Evolutionary conservation across 169 alveolate species (phyloP), one percentile per base, ranked within the genome.

Genomic region (Plasmodium gaboni): DNA sequence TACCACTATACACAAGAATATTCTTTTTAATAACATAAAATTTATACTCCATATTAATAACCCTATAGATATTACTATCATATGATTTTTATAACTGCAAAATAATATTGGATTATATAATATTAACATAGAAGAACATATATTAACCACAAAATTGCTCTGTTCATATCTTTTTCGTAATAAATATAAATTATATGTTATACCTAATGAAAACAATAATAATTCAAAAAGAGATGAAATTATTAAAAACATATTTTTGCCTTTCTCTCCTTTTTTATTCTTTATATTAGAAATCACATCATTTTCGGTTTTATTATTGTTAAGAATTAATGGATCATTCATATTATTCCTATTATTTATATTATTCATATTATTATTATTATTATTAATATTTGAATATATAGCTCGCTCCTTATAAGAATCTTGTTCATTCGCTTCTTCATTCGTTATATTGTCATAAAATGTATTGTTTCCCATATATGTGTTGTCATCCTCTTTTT

Each of bases 1-100:
- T 9, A 69, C 22, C 10, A 46, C 12, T 59, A 85, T 46, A 1
- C 87, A 69, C 38, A 69, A 22, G 38, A 44, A 85, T 38, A 70
- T 85, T 44, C 12, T 85, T 70, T 85, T 85, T 44, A 57, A 64
- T 12, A 85, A 19, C 22, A 85, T 70, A 3, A 85, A 60, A 60
- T 85, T 85, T 24, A 70, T 48, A 73, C 76, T 32, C 92, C 92
- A 85, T 53, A 59, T 70, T 70, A 85, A 44, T 38, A 85, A 70
- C 1, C 92, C 92, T 7, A 85, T 72, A 28, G 92, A 70, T 32
- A 85, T 19, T 3, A 63, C 65, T 8, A 8, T 70, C 61, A 85
- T 53, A 63, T 85, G 48, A 64, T 85, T 85, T 61, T 48, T 46
- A n/a, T 85, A 55, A 60, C 69, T 59, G n/a, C 51, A 60, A 32